These are phyloP conservation scores for Macroventuria anomochaeta DNA, from an alignment of 2,329 filamentous ascomycete genomes.

Conservation along the genomic window DNA sequence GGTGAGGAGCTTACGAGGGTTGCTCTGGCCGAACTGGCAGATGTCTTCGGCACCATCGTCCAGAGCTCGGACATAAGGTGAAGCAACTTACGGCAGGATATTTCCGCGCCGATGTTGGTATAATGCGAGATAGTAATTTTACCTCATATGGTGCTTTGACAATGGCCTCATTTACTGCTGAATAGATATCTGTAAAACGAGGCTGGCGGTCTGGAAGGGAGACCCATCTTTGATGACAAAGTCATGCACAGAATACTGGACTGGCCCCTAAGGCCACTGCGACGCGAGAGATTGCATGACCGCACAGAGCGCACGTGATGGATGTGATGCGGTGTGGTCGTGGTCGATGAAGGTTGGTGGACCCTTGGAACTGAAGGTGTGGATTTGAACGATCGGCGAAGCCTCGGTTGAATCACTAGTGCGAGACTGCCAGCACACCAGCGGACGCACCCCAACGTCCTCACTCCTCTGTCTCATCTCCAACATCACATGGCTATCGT, in stretches of 20 bases:
- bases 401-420: background rate
- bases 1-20: constrained; percentile 61
- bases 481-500: background rate
- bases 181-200: too few relatives aligned
- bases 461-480: background rate
- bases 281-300: background rate
- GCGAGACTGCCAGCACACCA: background rate
- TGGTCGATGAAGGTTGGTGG: constrained; percentile 4
- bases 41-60: constrained; percentile 69
- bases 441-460: background rate
- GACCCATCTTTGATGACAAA: too few relatives aligned
- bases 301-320: background rate
- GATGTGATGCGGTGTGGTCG: constrained; percentile 11
- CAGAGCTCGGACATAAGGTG: constrained; percentile 57
- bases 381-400: background rate
- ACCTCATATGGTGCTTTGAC: background rate
- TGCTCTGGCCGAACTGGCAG: constrained; percentile 63
- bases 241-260: too few relatives aligned
- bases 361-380: too few relatives aligned
- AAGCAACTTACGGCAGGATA: background rate
- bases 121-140: background rate
- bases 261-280: too few relatives aligned
- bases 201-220: too few relatives aligned
- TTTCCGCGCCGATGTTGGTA: too few relatives aligned
- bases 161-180: too few relatives aligned